phyloP scores from a whole-genome alignment of 441 rosid genomes.

The Raphanus hybrid region DNA sequence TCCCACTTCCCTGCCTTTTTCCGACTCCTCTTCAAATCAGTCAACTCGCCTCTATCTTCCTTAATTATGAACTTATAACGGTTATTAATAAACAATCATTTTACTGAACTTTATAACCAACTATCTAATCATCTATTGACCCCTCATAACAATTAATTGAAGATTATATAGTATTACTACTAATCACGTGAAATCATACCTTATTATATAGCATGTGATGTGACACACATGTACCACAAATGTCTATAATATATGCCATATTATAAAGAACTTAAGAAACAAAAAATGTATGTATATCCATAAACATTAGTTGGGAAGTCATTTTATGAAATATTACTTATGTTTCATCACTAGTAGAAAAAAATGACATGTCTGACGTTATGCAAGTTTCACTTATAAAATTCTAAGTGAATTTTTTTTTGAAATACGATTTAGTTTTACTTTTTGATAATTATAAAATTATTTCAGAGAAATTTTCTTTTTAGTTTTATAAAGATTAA shows the following conservation, averaged over 20 bases:
- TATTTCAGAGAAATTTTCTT: too few relatives aligned
- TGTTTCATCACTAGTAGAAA: too few relatives aligned
- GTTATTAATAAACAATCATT: not conserved
- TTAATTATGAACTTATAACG: not conserved
- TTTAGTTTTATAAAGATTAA: too few relatives aligned
- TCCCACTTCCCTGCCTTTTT: conserved; percentile 16
- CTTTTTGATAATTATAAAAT: too few relatives aligned
- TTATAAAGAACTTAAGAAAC: conserved; percentile 16
- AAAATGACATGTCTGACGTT: too few relatives aligned
- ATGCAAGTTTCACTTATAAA: too few relatives aligned
- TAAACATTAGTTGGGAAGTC: too few relatives aligned
- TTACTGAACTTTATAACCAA: not conserved
- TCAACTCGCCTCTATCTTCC: not conserved
- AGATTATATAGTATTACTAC: not conserved
- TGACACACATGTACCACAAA: conserved; percentile 23
- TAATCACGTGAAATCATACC: conserved; percentile 10
- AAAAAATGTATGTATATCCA: not conserved
- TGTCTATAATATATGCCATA: conserved; percentile 28
- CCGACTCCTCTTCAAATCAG: conserved; percentile 20
- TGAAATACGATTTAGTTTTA: too few relatives aligned
- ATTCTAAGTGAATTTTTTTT: too few relatives aligned
- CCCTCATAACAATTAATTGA: not conserved
- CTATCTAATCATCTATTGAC: conserved; percentile 1
- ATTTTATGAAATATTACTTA: too few relatives aligned
- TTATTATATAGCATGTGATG: conserved; percentile 19